Evolutionary conservation across 108 stramenopile genomes (phyloP).

Genomic region (Nannochloropsis granulata): DNA sequence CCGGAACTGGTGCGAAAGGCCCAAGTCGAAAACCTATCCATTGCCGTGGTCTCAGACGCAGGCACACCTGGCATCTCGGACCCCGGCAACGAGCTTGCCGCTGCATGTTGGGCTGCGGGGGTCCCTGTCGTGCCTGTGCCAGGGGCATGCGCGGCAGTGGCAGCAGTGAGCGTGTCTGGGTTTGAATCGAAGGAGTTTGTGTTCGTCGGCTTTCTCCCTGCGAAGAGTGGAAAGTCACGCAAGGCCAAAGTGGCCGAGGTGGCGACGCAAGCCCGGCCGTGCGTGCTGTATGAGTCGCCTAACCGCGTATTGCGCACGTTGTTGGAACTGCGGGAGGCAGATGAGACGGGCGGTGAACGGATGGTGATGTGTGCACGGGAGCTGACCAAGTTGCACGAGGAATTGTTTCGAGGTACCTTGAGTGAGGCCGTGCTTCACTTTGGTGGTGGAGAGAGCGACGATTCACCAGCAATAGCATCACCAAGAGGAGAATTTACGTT

Average conservation of each 20-base stretch:
- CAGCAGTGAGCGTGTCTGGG: slow-evolving; percentile 22
- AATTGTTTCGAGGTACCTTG: slow-evolving; percentile 18
- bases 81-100: slow-evolving; percentile 32
- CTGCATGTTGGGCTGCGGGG: slow-evolving; percentile 26
- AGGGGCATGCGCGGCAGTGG: slow-evolving; percentile 30
- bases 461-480: background rate
- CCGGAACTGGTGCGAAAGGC: slow-evolving; percentile 17
- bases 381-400: slow-evolving; percentile 35
- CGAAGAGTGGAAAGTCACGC: slow-evolving; percentile 4
- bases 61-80: slow-evolving; percentile 34
- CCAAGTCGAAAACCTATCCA: slow-evolving; percentile 10
- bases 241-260: background rate
- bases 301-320: slow-evolving; percentile 30
- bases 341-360: background rate
- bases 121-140: slow-evolving; percentile 29
- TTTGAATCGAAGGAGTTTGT: slow-evolving; percentile 17
- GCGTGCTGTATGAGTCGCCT: slow-evolving; percentile 31
- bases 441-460: background rate
- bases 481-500: slow-evolving; percentile 22
- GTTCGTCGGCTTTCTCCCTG: slow-evolving; percentile 18
- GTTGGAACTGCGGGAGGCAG: slow-evolving; percentile 1
- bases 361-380: slow-evolving; percentile 13
- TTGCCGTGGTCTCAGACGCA: slow-evolving; percentile 26
- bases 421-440: slow-evolving; percentile 2
- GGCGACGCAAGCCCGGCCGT: slow-evolving; percentile 2